Conservation (phyloP, 2,329 filamentous ascomycete species). For the Fonsecaea nubica region DNA sequence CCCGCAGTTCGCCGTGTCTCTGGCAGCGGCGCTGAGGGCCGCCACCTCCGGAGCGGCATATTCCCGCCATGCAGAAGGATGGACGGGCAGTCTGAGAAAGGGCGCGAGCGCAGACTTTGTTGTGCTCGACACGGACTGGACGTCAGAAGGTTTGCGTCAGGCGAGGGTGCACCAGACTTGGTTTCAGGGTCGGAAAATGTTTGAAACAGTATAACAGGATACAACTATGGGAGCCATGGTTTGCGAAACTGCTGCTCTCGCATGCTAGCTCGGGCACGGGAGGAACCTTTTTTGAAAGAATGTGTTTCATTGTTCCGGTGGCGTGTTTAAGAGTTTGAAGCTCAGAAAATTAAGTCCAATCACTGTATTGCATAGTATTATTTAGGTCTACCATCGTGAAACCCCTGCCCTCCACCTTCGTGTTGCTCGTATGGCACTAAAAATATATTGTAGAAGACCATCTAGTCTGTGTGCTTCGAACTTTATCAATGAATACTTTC, state of each 20-base stretch:
- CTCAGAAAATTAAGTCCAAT: not conserved
- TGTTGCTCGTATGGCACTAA: not conserved
- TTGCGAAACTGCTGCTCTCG: not conserved
- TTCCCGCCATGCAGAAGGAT: constrained; percentile 50
- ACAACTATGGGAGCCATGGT: not conserved
- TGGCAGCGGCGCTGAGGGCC: constrained; percentile 53
- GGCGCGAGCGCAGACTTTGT: constrained; percentile 54
- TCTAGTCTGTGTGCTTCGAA: not conserved
- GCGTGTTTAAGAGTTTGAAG: not conserved
- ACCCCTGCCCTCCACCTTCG: not conserved
- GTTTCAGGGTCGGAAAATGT: constrained; percentile 50
- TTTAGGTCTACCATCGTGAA: not conserved
- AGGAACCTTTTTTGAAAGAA: too few species aligned
- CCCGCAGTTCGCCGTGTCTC: constrained; percentile 50
- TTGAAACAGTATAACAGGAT: constrained; percentile 21
- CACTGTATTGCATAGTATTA: not conserved
- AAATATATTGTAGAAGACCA: not conserved
- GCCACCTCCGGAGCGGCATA: constrained; percentile 56
- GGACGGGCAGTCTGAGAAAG: constrained; percentile 49
- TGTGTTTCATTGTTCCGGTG: not conserved
- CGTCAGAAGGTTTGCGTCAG: constrained; percentile 49
- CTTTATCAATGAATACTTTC: not conserved
- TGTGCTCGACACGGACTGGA: constrained; percentile 48
- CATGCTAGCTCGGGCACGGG: too few species aligned
- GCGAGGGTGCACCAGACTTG: constrained; percentile 54